These are phyloP conservation scores for Fraxinus floribunda DNA, from an alignment of 305 asterid species.

Conservation along the genomic window DNA sequence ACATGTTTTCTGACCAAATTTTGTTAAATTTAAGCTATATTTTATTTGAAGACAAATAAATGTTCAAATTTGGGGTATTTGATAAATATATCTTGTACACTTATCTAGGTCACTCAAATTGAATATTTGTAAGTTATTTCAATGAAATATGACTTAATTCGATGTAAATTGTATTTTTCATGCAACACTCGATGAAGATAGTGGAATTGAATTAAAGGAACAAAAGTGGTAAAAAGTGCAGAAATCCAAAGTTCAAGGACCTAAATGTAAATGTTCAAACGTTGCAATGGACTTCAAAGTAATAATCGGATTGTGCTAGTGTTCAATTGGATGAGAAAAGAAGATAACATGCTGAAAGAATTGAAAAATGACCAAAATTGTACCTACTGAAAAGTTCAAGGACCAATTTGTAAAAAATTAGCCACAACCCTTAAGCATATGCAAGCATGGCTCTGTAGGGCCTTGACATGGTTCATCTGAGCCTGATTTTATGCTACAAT, in stretches of 20 bases:
- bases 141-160: background rate
- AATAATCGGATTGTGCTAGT: background rate
- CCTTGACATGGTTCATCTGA: background rate
- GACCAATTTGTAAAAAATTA: background rate
- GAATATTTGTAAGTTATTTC: background rate
- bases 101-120: too few species aligned
- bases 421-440: background rate
- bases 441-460: background rate
- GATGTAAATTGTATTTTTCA: background rate
- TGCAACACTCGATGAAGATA: background rate
- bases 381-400: background rate
- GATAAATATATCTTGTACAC: too few species aligned
- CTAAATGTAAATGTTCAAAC: too few species aligned
- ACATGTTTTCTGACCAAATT: background rate
- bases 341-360: background rate
- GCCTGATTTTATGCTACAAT: background rate
- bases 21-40: background rate
- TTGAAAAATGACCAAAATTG: background rate
- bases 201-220: background rate
- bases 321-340: background rate
- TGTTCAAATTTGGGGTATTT: background rate
- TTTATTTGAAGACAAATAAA: background rate
- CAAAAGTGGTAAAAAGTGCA: background rate
- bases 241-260: background rate
- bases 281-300: background rate